Evolutionary conservation across 2,329 filamentous ascomycete species (phyloP).

Genomic region (Corniculantispora saksenae): DNA sequence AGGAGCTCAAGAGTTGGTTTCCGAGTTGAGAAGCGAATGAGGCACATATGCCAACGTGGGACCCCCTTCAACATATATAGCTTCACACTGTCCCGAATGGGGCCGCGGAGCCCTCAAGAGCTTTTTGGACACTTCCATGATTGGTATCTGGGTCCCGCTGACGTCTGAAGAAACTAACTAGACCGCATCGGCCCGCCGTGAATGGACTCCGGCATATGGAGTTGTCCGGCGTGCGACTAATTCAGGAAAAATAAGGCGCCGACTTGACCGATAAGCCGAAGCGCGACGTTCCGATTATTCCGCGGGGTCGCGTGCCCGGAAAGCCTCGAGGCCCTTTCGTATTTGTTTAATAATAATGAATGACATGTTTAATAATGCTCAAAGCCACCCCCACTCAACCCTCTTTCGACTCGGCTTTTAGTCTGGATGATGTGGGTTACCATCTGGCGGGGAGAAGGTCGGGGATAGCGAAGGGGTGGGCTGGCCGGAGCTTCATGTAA

Average conservation of each 20-base stretch:
- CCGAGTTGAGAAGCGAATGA: not conserved
- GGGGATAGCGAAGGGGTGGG: no score
- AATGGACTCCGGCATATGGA: not conserved
- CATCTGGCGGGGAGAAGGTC: no score
- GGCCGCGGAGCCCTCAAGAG: not conserved
- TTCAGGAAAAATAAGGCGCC: not conserved
- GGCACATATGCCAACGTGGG: not conserved
- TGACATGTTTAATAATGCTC: not conserved
- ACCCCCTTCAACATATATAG: not conserved
- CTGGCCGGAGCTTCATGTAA: no score
- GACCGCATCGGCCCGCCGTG: not conserved
- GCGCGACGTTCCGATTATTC: conserved; percentile 7
- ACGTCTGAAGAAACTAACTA: not conserved
- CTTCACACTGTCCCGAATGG: not conserved
- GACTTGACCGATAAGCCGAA: conserved; percentile 5
- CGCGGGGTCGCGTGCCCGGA: not conserved
- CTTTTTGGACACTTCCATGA: not conserved
- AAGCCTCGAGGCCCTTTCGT: not conserved
- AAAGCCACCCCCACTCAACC: not conserved
- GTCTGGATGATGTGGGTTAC: no score
- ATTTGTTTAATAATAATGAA: not conserved
- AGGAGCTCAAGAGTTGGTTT: not conserved
- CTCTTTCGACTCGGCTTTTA: not conserved
- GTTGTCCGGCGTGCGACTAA: conserved; percentile 6
- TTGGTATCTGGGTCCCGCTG: not conserved